Base-by-base conservation (phyloP, 306 rosid genomes). In the Adenanthera pavonina region DNA sequence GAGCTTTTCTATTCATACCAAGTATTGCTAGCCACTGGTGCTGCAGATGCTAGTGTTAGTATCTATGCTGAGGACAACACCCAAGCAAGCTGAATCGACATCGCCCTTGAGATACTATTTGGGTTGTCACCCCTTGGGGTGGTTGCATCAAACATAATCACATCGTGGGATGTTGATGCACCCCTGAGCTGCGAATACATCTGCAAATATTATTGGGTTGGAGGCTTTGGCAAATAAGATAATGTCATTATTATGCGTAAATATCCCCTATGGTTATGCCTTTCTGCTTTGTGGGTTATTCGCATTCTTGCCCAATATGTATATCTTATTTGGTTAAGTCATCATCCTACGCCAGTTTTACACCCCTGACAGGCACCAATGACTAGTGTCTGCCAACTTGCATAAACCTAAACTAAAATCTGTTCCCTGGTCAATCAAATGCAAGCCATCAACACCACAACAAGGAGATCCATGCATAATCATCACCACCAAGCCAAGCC, bases 1-100 rank as follows among this genome's bases (percentile, higher is more conserved):
- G 30, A 25, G 30, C 30, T 25, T 52, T 96, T 96, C 85, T 97
- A 96, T 84, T 97, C 97, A 13, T 92, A 94, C 44, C 95, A 96
- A 78, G 78, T 86, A 61, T 83, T 96, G 73, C 99, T 96, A 49
- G 99, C 98, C 66, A 97, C 99, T 2, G 99, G 99, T 85, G 97
- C 97, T 74, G 92, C 92, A 0, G 99, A 94, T 80, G 89, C 97
- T 7, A 89, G 91, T 75, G 97, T 94, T 11, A 85, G 89, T 79
- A 87, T 96, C 80, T 94, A 92, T 80, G 97, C 97, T 0, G 97
- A 96, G 66, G 98, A 94, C 77, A 77, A 82, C 74, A 73, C 90
- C 78, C 93, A 81, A 76, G 88, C 92, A 46, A 87, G 91, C 85
- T 93, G 90, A 85, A 85, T 83, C 84, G 49, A 43, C 65, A 54